A percentile compares a stretch with the other conserved stretches of the same genome.
Evolutionary conservation across 805 yeast species (phyloP).

Genomic region (Metschnikowia kunwiensis): DNA sequence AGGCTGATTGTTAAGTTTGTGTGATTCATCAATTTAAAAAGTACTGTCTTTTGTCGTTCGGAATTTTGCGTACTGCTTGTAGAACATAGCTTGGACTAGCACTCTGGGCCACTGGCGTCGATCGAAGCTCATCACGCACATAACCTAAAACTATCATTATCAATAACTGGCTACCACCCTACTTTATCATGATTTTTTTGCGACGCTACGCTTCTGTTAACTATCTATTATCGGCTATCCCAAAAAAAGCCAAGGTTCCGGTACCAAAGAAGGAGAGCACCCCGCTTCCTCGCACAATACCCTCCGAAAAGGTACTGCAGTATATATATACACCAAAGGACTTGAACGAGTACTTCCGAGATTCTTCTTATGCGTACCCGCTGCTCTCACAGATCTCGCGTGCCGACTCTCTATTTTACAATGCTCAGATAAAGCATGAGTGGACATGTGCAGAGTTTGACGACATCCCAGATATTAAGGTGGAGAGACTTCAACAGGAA

Average conservation of each 20-base stretch:
- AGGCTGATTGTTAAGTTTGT: too few species aligned
- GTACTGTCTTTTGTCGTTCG: too few species aligned
- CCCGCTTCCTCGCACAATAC: conserved; percentile 1
- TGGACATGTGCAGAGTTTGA: conserved; percentile 56
- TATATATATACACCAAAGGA: conserved; percentile 13
- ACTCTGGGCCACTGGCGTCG: too few species aligned
- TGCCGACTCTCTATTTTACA: conserved; percentile 41
- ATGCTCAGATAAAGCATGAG: conserved; percentile 46
- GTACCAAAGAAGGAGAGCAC: not conserved
- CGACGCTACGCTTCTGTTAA: conserved; percentile 10
- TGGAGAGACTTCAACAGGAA: conserved; percentile 21
- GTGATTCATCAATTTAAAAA: too few species aligned
- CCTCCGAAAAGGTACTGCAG: conserved; percentile 8
- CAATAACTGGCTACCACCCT: too few species aligned
- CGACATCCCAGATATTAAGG: conserved; percentile 57
- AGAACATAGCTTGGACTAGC: too few species aligned
- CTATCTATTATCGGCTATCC: conserved; percentile 12
- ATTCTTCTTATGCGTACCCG: conserved; percentile 9
- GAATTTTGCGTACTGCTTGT: too few species aligned
- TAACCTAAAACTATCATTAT: too few species aligned
- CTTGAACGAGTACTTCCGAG: conserved; percentile 12
- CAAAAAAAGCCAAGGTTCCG: conserved; percentile 8
- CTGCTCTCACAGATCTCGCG: conserved; percentile 12
- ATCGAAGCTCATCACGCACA: too few species aligned
- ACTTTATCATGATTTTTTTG: not conserved